Conservation (phyloP, 2,329 filamentous ascomycete genomes). For the Macrophomina tecta region DNA sequence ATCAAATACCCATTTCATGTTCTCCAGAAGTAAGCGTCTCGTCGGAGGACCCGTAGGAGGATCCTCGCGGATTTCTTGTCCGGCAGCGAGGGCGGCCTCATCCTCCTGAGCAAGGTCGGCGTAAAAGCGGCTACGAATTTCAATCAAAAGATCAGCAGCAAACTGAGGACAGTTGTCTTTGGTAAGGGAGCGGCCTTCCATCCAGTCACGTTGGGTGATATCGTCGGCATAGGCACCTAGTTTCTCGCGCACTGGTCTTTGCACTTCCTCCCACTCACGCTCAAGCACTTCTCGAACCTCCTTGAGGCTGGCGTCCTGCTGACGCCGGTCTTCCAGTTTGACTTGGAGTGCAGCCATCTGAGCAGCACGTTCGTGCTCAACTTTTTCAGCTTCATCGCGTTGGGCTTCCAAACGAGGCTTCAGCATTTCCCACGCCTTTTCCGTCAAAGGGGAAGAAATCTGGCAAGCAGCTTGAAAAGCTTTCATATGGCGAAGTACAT, state of each 20-base stretch:
- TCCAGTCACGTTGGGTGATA: conserved; percentile 70
- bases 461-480: conserved; percentile 77
- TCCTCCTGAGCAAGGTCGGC: conserved; percentile 62
- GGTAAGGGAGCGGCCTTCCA: conserved; percentile 66
- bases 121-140: conserved; percentile 72
- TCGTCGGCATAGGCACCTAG: conserved; percentile 73
- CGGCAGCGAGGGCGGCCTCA: conserved; percentile 38
- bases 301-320: conserved; percentile 56
- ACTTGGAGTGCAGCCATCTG: conserved; percentile 52
- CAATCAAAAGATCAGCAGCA: conserved; percentile 72
- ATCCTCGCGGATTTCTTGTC: conserved; percentile 44
- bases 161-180: conserved; percentile 71
- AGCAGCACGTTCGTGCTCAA: conserved; percentile 58
- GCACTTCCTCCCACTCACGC: conserved; percentile 72
- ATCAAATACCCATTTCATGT: conserved; percentile 87
- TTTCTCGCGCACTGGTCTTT: conserved; percentile 69
- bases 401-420: conserved; percentile 71
- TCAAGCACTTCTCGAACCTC: conserved; percentile 67
- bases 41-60: conserved; percentile 60
- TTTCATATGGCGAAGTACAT: conserved; percentile 71
- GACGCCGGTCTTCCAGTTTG: conserved; percentile 54
- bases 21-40: conserved; percentile 74
- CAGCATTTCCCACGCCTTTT: conserved; percentile 72
- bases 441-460: conserved; percentile 70
- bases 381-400: conserved; percentile 66